Evolutionary conservation across 2,329 filamentous ascomycete species (phyloP).

Genomic region (Talaromyces sp.): DNA sequence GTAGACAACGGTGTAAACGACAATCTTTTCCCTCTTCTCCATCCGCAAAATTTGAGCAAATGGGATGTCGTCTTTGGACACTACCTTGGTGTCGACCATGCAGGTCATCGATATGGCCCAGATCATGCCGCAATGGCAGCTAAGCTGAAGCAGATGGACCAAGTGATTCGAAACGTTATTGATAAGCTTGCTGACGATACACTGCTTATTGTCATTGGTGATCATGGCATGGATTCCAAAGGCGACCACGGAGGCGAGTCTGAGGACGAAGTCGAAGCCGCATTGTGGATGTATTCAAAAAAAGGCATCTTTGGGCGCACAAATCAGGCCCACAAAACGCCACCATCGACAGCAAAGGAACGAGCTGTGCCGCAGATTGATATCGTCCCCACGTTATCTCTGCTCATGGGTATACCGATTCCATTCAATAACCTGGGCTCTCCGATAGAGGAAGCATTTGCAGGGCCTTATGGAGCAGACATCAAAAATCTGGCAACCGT

Average conservation of each 20-base stretch:
- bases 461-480: constrained; percentile 63
- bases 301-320: constrained; percentile 78
- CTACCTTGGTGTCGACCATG: constrained; percentile 92
- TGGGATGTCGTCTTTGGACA: constrained; percentile 98
- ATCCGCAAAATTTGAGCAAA: constrained; percentile 59
- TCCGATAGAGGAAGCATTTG: constrained; percentile 92
- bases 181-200: constrained; percentile 76
- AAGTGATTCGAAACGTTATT: constrained; percentile 69
- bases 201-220: constrained; percentile 92
- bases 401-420: constrained; percentile 86
- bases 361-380: constrained; percentile 81
- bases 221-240: constrained; percentile 97
- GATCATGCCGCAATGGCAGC: constrained; percentile 87
- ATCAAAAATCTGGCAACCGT: constrained; percentile 76
- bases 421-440: constrained; percentile 93
- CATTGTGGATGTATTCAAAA: constrained; percentile 98
- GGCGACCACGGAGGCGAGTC: constrained; percentile 98
- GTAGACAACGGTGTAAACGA: constrained; percentile 93
- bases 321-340: constrained; percentile 55
- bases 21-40: constrained; percentile 74
- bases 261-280: constrained; percentile 90
- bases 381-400: constrained; percentile 83
- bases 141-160: constrained; percentile 89
- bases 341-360: constrained; percentile 67
- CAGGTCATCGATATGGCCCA: constrained; percentile 91